A percentile compares a stretch with the other conserved stretches of the same genome.
These are phyloP conservation scores for Ophiocordyceps polyrhachis-furcata DNA, from an alignment of 2,329 filamentous ascomycete genomes.

Conservation along the genomic window DNA sequence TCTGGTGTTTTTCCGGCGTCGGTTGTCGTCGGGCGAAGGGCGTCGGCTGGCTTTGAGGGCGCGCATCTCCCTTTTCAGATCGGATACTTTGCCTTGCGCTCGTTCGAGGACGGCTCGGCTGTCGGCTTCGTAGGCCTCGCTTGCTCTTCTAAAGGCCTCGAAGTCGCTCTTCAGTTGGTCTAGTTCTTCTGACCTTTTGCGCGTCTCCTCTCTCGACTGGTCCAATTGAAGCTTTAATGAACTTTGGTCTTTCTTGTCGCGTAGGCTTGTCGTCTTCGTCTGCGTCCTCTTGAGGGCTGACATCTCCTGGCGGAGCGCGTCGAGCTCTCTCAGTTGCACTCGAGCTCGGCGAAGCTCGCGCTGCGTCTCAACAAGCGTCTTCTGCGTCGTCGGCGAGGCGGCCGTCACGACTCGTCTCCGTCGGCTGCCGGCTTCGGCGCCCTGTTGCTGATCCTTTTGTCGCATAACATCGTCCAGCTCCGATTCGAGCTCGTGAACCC, in stretches of 20 bases:
- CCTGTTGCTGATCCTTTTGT: constrained; percentile 14
- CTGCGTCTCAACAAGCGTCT: constrained; percentile 31
- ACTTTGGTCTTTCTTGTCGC: constrained; percentile 7
- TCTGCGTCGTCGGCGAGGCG: constrained; percentile 30
- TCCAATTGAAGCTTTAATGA: constrained; percentile 24
- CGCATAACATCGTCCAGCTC: constrained; percentile 23
- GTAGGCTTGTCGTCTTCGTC: constrained; percentile 14
- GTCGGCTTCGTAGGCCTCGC: constrained; percentile 34
- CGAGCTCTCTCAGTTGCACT: constrained; percentile 32
- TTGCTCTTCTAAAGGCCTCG: constrained; percentile 32
- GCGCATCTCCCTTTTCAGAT: constrained; percentile 34
- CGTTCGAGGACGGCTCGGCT: constrained; percentile 34
- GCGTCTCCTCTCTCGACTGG: constrained; percentile 23
- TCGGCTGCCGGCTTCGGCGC: constrained; percentile 11
- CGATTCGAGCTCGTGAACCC: constrained; percentile 38
- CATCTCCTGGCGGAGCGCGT: constrained; percentile 32
- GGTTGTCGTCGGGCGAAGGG: constrained; percentile 2
- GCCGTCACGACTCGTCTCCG: constrained; percentile 18
- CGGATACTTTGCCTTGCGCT: constrained; percentile 36
- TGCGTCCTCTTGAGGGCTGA: constrained; percentile 24
- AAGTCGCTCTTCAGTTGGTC: constrained; percentile 31
- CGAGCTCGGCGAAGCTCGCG: constrained; percentile 35
- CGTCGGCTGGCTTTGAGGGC: constrained; percentile 17
- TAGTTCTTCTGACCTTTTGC: constrained; percentile 30
- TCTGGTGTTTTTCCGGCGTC: constrained; percentile 12